phyloP scores from a whole-genome alignment of 2,329 filamentous ascomycete species.

The Fusarium zealandicum region DNA sequence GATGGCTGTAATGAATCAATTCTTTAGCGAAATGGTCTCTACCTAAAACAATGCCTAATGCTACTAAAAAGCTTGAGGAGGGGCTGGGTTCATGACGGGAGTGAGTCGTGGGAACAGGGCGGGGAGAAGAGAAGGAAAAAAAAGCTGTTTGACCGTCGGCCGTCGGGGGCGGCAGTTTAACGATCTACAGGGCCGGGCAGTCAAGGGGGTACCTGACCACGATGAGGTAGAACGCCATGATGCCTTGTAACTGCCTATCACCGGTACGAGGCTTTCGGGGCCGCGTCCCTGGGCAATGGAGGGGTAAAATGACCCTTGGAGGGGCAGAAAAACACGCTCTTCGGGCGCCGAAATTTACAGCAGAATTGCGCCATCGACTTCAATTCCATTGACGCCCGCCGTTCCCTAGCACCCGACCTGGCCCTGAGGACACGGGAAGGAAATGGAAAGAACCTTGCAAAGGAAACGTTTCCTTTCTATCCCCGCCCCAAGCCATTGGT shows the following conservation, averaged over 20 bases:
- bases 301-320: constrained; percentile 35
- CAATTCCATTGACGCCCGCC: constrained; percentile 24
- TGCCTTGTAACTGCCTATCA: constrained; percentile 31
- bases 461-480: neutral
- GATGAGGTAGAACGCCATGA: constrained; percentile 6
- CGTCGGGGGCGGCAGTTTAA: constrained; percentile 29
- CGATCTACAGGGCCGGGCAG: constrained; percentile 17
- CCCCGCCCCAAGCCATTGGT: neutral
- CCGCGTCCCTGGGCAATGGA: constrained; percentile 26
- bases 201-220: constrained; percentile 27
- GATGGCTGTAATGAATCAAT: too few relatives aligned
- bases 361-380: constrained; percentile 41
- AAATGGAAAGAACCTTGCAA: neutral
- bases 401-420: constrained; percentile 8
- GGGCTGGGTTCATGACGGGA: too few relatives aligned
- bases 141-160: constrained; percentile 34
- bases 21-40: too few relatives aligned
- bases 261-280: constrained; percentile 26
- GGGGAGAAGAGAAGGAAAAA: constrained; percentile 15
- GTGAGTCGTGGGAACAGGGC: neutral
- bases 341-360: constrained; percentile 36
- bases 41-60: too few relatives aligned
- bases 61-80: too few relatives aligned
- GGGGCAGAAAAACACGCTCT: constrained; percentile 21
- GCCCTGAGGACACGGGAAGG: neutral